Percentiles rank a stretch among this genome's conserved stretches.
phyloP scores from a whole-genome alignment of 2,329 filamentous ascomycete species.

The Sporothrix dimorphospora region DNA sequence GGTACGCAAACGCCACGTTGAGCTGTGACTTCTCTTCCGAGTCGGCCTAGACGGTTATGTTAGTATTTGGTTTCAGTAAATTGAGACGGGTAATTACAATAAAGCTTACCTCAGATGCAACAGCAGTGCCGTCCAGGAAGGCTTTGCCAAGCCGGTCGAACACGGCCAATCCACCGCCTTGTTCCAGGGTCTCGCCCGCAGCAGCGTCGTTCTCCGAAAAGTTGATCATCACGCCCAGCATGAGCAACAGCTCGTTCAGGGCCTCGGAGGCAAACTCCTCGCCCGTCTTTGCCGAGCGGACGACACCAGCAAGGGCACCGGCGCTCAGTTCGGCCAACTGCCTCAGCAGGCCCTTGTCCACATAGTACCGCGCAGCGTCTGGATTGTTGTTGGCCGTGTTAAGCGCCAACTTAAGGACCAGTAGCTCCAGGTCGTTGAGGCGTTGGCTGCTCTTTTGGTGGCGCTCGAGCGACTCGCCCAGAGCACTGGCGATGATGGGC shows the following conservation, averaged over 20 bases:
- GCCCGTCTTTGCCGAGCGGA: constrained; percentile 50
- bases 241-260: constrained; percentile 74
- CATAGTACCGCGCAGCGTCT: constrained; percentile 69
- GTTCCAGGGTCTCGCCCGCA: constrained; percentile 56
- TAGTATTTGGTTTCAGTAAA: constrained; percentile 28
- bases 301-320: constrained; percentile 52
- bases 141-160: constrained; percentile 60
- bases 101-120: constrained; percentile 66
- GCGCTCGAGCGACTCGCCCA: constrained; percentile 43
- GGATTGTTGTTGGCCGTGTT: constrained; percentile 85
- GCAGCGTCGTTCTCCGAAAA: constrained; percentile 75
- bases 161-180: constrained; percentile 41
- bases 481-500: constrained; percentile 54
- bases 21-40: constrained; percentile 74
- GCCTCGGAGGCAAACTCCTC: constrained; percentile 54
- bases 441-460: constrained; percentile 39
- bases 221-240: constrained; percentile 84
- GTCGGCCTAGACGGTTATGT: constrained; percentile 57
- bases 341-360: constrained; percentile 59
- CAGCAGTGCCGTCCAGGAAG: constrained; percentile 69
- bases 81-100: not conserved
- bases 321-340: constrained; percentile 56
- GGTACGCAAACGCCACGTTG: constrained; percentile 84
- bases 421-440: constrained; percentile 46
- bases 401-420: constrained; percentile 72